phyloP scores from a whole-genome alignment of 768 basidiomycete species.

The Rhizopogon vulgaris region DNA sequence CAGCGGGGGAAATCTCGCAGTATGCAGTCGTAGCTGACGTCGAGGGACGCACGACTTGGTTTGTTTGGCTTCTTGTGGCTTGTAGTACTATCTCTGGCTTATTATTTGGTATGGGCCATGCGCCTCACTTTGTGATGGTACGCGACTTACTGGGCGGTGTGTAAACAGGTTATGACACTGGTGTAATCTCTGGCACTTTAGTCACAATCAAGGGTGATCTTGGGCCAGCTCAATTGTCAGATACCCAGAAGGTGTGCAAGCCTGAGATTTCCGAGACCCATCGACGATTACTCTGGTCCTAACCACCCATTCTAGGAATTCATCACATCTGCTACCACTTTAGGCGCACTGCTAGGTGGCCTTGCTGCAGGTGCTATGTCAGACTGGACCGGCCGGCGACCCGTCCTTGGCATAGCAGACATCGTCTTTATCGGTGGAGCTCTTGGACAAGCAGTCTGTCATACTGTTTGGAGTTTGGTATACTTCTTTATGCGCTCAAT shows the following conservation, averaged over 20 bases:
- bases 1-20: constrained; percentile 51
- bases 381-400: constrained; percentile 63
- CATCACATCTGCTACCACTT: constrained; percentile 73
- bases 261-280: neutral
- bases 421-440: constrained; percentile 72
- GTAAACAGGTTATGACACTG: constrained; percentile 68
- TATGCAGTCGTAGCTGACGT: constrained; percentile 55
- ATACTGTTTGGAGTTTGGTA: constrained; percentile 67
- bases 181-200: constrained; percentile 75
- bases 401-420: constrained; percentile 62
- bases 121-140: neutral
- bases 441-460: constrained; percentile 62
- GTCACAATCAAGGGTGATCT: constrained; percentile 67
- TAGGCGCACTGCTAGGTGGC: constrained; percentile 74
- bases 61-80: constrained; percentile 71
- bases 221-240: constrained; percentile 48
- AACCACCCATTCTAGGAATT: constrained; percentile 46
- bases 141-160: neutral
- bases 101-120: constrained; percentile 53
- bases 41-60: constrained; percentile 62
- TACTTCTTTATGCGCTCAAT: constrained; percentile 6
- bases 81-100: constrained; percentile 73
- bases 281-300: neutral
- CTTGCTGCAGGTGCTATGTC: constrained; percentile 63
- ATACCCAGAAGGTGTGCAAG: constrained; percentile 51